Evolutionary conservation across 2,329 filamentous ascomycete genomes (phyloP).

Genomic region (Aotearoamyces nothofagi): DNA sequence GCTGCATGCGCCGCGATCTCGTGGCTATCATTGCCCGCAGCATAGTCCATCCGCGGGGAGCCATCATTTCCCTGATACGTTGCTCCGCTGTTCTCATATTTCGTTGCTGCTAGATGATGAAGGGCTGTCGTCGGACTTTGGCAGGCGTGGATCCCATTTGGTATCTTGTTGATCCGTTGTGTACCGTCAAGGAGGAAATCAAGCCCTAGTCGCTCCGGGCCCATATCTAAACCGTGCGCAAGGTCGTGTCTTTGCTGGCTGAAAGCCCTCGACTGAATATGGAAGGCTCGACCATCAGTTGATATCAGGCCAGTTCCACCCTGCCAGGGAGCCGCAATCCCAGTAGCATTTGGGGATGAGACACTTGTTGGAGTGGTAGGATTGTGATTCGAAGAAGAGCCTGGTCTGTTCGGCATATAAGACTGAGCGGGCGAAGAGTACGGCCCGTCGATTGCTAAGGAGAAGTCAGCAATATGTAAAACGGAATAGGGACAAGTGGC

Average conservation of each 20-base stretch:
- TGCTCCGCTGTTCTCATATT: too few species aligned
- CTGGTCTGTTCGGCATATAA: conserved; percentile 15
- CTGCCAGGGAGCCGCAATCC: too few species aligned
- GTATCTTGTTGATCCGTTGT: conserved; percentile 36
- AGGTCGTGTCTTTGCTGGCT: conserved; percentile 34
- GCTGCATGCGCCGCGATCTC: conserved; percentile 10
- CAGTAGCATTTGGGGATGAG: too few species aligned
- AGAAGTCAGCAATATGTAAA: too few species aligned
- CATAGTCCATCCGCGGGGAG: not conserved
- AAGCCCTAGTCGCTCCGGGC: conserved; percentile 53
- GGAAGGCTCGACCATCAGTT: too few species aligned
- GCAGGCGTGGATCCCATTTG: conserved; percentile 18
- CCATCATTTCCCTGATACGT: not conserved
- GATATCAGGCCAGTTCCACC: too few species aligned
- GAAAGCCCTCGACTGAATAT: conserved; percentile 19
- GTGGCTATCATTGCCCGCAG: conserved; percentile 21
- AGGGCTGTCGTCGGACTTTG: not conserved
- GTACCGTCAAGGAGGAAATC: conserved; percentile 55
- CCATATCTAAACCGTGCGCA: conserved; percentile 41
- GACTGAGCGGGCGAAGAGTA: too few species aligned
- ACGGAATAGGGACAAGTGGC: too few species aligned
- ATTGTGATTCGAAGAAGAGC: conserved; percentile 19
- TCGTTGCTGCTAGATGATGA: too few species aligned
- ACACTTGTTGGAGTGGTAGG: conserved; percentile 24
- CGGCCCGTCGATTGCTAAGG: not conserved